phyloP scores from a whole-genome alignment of 331 rosid species.

The Prunus yedoensis region DNA sequence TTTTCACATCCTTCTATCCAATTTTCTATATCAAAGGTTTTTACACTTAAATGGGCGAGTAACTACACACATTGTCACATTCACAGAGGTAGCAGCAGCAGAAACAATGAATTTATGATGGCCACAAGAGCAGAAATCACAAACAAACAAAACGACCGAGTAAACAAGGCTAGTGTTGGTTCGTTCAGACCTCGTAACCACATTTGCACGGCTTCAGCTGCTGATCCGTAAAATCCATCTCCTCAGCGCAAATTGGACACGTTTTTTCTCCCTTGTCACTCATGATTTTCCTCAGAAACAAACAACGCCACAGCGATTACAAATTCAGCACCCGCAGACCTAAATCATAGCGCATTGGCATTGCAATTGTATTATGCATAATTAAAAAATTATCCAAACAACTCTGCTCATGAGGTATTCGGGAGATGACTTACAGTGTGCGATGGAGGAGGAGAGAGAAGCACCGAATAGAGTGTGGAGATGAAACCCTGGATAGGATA shows the following conservation, averaged over 20 bases:
- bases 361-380: background rate
- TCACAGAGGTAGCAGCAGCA: background rate
- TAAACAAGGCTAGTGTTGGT: background rate
- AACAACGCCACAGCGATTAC: background rate
- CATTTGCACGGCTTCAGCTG: slow-evolving; percentile 95
- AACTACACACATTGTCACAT: background rate
- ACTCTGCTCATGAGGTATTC: background rate
- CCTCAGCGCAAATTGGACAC: slow-evolving; percentile 95
- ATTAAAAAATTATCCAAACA: background rate
- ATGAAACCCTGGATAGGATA: slow-evolving; percentile 4
- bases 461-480: slow-evolving; percentile 34
- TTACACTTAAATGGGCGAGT: background rate
- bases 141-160: background rate
- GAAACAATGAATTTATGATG: background rate
- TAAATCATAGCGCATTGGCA: background rate
- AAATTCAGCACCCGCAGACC: background rate
- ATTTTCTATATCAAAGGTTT: background rate
- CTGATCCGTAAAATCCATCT: slow-evolving; percentile 99
- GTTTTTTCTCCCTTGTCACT: slow-evolving; percentile 87
- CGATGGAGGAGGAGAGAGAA: slow-evolving; percentile 39
- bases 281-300: slow-evolving; percentile 61
- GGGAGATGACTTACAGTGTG: slow-evolving; percentile 69
- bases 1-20: background rate
- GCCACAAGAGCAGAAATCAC: background rate
- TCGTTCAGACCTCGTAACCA: slow-evolving; percentile 75